These are phyloP conservation scores for Phytophthora multivora DNA, from an alignment of 352 stramenopile species.

Conservation along the genomic window DNA sequence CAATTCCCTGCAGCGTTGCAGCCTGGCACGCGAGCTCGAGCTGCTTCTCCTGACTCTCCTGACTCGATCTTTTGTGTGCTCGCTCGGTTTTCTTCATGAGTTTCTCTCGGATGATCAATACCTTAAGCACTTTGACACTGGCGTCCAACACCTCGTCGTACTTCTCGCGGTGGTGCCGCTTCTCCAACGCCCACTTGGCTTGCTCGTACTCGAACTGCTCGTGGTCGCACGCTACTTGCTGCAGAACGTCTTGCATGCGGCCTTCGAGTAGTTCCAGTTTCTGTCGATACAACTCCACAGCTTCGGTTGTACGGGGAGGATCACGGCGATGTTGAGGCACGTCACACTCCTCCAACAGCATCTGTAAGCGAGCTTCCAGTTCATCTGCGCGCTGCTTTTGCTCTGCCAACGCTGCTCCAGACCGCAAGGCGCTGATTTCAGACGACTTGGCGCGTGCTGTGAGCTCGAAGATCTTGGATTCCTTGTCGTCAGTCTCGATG, in stretches of 20 bases:
- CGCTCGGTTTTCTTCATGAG: slow-evolving; percentile 62
- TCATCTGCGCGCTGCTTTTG: slow-evolving; percentile 32
- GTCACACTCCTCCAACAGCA: slow-evolving; percentile 51
- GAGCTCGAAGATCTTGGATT: slow-evolving; percentile 32
- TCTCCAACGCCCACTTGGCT: slow-evolving; percentile 59
- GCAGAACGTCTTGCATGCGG: slow-evolving; percentile 50
- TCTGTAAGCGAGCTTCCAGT: slow-evolving; percentile 38
- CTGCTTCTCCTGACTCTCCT: slow-evolving; percentile 29
- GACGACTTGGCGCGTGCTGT: slow-evolving; percentile 40
- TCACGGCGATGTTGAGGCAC: background rate
- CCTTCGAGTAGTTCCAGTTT: slow-evolving; percentile 55
- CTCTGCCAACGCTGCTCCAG: slow-evolving; percentile 41
- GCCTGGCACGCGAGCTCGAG: slow-evolving; percentile 13
- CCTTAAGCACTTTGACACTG: slow-evolving; percentile 71
- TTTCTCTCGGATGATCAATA: slow-evolving; percentile 70
- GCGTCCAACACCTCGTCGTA: slow-evolving; percentile 64
- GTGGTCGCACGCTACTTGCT: slow-evolving; percentile 67
- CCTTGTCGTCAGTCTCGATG: background rate
- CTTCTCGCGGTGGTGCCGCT: slow-evolving; percentile 49
- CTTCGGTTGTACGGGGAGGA: background rate
- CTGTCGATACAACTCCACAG: slow-evolving; percentile 42
- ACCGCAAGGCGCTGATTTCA: slow-evolving; percentile 45
- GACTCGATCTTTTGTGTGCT: slow-evolving; percentile 14
- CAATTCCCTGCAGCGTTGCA: slow-evolving; percentile 20
- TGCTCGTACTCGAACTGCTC: slow-evolving; percentile 71